phyloP scores from a whole-genome alignment of 495 filamentous ascomycete genomes.

The Niebla homalea region DNA sequence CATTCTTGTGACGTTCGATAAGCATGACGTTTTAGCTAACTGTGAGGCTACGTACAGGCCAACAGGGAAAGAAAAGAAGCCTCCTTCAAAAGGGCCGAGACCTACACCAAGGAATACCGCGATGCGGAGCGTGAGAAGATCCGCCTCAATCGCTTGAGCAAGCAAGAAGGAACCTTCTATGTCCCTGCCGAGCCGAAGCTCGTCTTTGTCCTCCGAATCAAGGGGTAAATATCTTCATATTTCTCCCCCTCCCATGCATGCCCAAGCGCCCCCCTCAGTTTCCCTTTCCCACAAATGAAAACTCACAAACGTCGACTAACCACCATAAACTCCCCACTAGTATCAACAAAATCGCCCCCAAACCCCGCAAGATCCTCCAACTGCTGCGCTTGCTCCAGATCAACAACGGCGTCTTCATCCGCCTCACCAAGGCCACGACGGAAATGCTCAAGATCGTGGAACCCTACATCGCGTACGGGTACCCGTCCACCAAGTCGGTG shows the following conservation, averaged over 20 bases:
- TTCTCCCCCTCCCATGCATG: neutral
- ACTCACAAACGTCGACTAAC: conserved; percentile 1
- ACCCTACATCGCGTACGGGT: conserved; percentile 96
- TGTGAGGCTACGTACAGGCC: conserved; percentile 40
- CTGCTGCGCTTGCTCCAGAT: conserved; percentile 98
- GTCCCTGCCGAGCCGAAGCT: conserved; percentile 89
- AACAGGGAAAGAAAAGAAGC: conserved; percentile 93
- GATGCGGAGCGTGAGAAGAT: conserved; percentile 97
- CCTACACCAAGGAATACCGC: conserved; percentile 98
- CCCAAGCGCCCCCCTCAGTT: too few relatives aligned
- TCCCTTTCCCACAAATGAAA: neutral
- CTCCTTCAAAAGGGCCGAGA: conserved; percentile 99
- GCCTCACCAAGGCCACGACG: conserved; percentile 90
- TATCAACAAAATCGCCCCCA: conserved; percentile 99
- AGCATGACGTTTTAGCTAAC: neutral
- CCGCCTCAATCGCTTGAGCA: conserved; percentile 74
- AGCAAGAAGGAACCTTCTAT: conserved; percentile 86
- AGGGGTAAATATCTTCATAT: conserved; percentile 51
- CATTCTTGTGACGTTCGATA: conserved; percentile 11
- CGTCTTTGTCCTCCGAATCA: conserved; percentile 98
- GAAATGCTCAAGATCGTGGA: conserved; percentile 98
- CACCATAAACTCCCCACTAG: conserved; percentile 24
- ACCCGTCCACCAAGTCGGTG: conserved; percentile 97
- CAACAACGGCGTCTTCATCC: conserved; percentile 99
- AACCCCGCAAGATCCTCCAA: conserved; percentile 99